phyloP scores from a whole-genome alignment of 1,284 basidiomycete genomes.

The Trichosporon sp. region DNA sequence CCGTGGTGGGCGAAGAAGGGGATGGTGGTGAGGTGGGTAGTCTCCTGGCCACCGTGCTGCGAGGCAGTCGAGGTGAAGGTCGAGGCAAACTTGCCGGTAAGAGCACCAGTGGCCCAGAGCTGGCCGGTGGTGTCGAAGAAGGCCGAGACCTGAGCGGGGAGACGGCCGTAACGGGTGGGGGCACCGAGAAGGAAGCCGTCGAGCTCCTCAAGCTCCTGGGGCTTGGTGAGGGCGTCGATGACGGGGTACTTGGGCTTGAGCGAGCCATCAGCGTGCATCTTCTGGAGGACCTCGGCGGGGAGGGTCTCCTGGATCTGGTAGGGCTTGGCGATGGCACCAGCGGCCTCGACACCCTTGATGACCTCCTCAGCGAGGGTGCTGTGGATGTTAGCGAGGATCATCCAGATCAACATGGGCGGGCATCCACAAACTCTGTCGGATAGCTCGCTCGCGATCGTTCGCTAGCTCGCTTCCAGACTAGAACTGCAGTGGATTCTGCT shows the following conservation, averaged over 20 bases:
- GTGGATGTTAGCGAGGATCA: background rate
- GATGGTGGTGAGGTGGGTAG: conserved; percentile 60
- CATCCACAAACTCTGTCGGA: too few species aligned
- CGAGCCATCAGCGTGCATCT: conserved; percentile 62
- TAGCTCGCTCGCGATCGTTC: too few species aligned
- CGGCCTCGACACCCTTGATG: conserved; percentile 62
- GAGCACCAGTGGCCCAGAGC: conserved; percentile 63
- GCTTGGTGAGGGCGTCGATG: conserved; percentile 62
- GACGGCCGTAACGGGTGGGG: conserved; percentile 64
- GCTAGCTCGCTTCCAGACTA: too few species aligned
- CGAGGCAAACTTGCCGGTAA: conserved; percentile 67
- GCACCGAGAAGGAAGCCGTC: conserved; percentile 59
- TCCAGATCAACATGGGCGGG: background rate
- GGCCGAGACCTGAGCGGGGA: conserved; percentile 50
- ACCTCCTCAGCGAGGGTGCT: conserved; percentile 69
- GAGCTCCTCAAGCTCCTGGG: conserved; percentile 59
- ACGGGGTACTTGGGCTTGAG: conserved; percentile 61
- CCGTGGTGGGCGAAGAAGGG: conserved; percentile 71
- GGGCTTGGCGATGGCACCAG: conserved; percentile 67
- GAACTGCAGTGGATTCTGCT: too few species aligned
- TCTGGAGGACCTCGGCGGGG: conserved; percentile 63
- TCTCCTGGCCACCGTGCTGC: conserved; percentile 50
- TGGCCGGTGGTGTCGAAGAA: conserved; percentile 69
- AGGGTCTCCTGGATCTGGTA: conserved; percentile 79
- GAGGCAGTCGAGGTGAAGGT: conserved; percentile 39